Evolutionary conservation across 2,329 filamentous ascomycete species (phyloP).

Genomic region (Apiospora phragmitis): DNA sequence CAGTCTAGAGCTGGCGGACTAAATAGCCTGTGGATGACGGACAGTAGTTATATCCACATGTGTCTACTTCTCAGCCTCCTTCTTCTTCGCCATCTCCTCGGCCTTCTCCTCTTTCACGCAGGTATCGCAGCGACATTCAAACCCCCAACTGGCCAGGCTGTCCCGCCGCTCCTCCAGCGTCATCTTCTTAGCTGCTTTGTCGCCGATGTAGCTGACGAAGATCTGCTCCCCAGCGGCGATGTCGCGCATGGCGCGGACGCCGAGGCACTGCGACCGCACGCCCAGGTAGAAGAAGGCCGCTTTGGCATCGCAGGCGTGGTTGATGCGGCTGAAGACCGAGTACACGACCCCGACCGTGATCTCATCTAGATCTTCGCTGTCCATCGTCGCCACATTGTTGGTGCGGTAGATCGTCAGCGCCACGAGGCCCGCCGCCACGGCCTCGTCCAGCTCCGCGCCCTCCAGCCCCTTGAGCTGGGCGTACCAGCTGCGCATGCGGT

Average conservation of each 20-base stretch:
- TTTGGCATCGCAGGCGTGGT: conserved; percentile 1
- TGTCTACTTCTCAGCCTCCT: neutral
- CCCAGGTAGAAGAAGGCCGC: neutral
- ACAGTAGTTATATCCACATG: neutral
- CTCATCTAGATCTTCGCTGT: neutral
- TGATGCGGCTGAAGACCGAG: neutral
- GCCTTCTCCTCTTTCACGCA: neutral
- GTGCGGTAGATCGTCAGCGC: neutral
- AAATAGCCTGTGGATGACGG: neutral
- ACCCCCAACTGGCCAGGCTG: neutral
- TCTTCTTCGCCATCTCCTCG: neutral
- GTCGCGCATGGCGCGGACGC: neutral
- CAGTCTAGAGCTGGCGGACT: neutral
- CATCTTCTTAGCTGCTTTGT: neutral
- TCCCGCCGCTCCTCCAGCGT: neutral
- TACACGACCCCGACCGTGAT: neutral
- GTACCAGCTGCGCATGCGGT: neutral
- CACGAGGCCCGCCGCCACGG: neutral
- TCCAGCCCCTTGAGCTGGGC: neutral
- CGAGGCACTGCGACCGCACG: neutral
- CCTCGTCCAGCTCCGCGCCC: neutral
- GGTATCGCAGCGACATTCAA: neutral
- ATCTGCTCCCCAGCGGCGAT: neutral
- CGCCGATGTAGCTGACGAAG: neutral
- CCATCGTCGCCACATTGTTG: neutral